Evolutionary conservation across 2,329 filamentous ascomycete species (phyloP), one percentile per base, ranked within the genome.

Genomic region (Talaromyces sp.): DNA sequence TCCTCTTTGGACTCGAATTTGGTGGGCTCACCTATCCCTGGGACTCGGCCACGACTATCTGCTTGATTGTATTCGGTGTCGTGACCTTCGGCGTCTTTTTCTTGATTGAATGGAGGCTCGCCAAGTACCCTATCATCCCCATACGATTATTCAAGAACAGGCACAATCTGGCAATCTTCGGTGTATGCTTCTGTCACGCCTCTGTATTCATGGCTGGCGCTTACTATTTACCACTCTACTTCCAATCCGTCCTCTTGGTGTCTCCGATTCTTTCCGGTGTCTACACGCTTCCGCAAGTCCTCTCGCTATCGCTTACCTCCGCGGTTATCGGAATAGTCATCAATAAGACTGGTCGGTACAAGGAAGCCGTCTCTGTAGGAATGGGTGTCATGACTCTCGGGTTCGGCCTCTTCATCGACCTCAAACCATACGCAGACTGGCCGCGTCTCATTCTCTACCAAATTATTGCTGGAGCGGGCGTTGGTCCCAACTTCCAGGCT

Each of bases 171-270:
- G 84, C 87, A 8, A 78, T 84, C 2, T 83, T 91, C 13, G 72
- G 75, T 2, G 78, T 88, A 43, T 86, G 85, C 64, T 90, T 91
- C 74, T 80, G 83, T 61, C 89, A 96, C 70, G 87, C 87, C 45
- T 82, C 87, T 64, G 84, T 88, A 63, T 93, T 93, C 77, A 91
- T 93, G 67, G 83, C 87, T 0, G 84, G 83, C 31, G 84, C 83
- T 61, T 95, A 93, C 78, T 95, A 89, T 75, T 79, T 95, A 4
- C 90, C 90, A 0, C 80, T 96, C 2, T 96, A 95, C 77, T 93
- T 91, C 74, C 90, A 95, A 73, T 82, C 86, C 53, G 85, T 89
- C 53, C 79, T 89, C 43, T 81, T 87, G 52, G 84, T 84, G 2
- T 80, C 81, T 0, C 87, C 89, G 0, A 81, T 92, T 36, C 75